These are phyloP conservation scores for Mycena polygramma DNA, from an alignment of 768 basidiomycete species.

Conservation along the genomic window DNA sequence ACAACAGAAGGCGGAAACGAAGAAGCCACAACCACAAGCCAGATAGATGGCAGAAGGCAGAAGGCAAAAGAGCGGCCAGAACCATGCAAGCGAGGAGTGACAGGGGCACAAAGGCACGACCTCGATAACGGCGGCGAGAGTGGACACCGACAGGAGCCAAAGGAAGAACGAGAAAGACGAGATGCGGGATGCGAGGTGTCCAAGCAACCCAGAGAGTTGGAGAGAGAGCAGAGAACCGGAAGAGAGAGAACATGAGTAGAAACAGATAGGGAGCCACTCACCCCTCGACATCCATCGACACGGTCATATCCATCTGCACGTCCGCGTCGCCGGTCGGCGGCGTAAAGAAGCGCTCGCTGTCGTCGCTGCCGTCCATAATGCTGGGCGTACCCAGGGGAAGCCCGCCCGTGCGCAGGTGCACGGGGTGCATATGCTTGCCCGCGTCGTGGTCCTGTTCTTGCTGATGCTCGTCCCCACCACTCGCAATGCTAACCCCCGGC, in stretches of 20 bases:
- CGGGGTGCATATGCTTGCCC: slow-evolving; percentile 69
- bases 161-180: no score
- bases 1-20: no score
- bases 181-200: no score
- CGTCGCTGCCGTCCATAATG: background rate
- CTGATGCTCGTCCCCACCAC: slow-evolving; percentile 40
- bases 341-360: slow-evolving; percentile 1
- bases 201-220: no score
- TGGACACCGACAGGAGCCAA: no score
- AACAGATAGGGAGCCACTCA: background rate
- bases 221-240: background rate
- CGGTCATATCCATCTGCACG: slow-evolving; percentile 23
- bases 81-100: no score
- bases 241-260: background rate
- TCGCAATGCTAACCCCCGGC: slow-evolving; percentile 31
- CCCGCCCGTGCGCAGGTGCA: slow-evolving; percentile 42
- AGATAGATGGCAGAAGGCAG: no score
- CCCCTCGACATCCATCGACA: background rate
- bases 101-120: no score
- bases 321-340: background rate
- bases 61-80: no score
- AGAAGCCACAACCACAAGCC: no score
- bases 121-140: no score
- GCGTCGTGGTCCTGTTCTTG: slow-evolving; percentile 27
- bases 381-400: slow-evolving; percentile 17